phyloP scores from a whole-genome alignment of 768 basidiomycete genomes.

The Auricularia sp. region DNA sequence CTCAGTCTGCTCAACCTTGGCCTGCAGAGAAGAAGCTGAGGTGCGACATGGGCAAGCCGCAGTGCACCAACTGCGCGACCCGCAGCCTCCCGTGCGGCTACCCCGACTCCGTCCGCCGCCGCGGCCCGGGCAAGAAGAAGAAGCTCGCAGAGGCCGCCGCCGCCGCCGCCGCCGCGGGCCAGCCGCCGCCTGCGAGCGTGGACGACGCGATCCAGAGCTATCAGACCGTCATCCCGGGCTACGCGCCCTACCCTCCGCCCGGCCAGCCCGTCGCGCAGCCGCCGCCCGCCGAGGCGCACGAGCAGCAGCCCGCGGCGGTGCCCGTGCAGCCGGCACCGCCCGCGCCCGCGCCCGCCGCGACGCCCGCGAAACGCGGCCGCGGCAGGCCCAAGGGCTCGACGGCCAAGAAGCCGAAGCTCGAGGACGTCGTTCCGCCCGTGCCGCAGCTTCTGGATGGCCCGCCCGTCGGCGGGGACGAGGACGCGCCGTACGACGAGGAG shows the following conservation, averaged over 20 bases:
- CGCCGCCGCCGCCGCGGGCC: background rate
- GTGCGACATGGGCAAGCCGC: constrained; percentile 57
- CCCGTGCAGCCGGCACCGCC: background rate
- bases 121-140: constrained; percentile 65
- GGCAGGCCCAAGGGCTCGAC: background rate
- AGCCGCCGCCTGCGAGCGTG: background rate
- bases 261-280: background rate
- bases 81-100: constrained; percentile 47
- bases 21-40: constrained; percentile 38
- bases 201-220: background rate
- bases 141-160: background rate
- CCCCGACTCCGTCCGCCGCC: constrained; percentile 39
- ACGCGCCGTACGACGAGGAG: background rate
- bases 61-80: constrained; percentile 51
- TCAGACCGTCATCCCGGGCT: background rate
- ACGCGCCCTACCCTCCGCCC: background rate
- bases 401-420: background rate
- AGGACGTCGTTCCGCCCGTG: background rate
- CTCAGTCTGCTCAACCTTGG: background rate
- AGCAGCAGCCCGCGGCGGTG: background rate
- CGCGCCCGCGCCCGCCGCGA: too few relatives aligned
- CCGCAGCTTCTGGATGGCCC: too few relatives aligned
- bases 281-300: background rate
- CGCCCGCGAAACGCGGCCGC: background rate
- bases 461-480: background rate